Conservation (phyloP, 164 flowering plant genomes). For the Vitis rotundifolia region DNA sequence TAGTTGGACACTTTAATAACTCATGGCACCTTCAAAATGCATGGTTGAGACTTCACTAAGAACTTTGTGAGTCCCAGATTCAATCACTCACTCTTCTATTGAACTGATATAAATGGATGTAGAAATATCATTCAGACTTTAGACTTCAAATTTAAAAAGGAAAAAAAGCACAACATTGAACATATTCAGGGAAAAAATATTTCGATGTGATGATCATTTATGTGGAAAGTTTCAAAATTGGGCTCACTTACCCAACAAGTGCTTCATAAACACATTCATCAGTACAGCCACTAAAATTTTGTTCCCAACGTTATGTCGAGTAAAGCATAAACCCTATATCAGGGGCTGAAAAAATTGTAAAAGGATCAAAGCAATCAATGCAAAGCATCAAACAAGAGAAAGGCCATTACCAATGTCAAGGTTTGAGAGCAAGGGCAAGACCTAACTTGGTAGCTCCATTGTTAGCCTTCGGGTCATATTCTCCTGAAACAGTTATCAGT, state of each 20-base stretch:
- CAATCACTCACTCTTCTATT: too few relatives aligned
- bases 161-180: neutral
- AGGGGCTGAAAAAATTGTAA: constrained; percentile 17
- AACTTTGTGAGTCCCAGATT: too few relatives aligned
- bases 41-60: too few relatives aligned
- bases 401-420: constrained; percentile 30
- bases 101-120: too few relatives aligned
- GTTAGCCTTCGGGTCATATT: constrained; percentile 51
- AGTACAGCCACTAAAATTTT: neutral
- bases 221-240: constrained; percentile 21
- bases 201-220: neutral
- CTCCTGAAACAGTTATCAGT: constrained; percentile 58
- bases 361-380: neutral
- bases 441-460: constrained; percentile 48
- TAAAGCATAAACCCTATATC: constrained; percentile 3
- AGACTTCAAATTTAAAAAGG: too few relatives aligned
- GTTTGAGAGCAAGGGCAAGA: constrained; percentile 68
- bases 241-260: constrained; percentile 17
- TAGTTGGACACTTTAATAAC: too few relatives aligned
- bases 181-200: neutral
- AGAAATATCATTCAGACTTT: too few relatives aligned
- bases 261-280: constrained; percentile 1
- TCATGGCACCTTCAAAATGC: too few relatives aligned
- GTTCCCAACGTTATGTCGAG: too few relatives aligned
- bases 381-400: neutral